A percentile compares a stretch with the other conserved stretches of the same genome.
Evolutionary conservation across 2,329 filamentous ascomycete species (phyloP).

Genomic region (Penicillium sp.): DNA sequence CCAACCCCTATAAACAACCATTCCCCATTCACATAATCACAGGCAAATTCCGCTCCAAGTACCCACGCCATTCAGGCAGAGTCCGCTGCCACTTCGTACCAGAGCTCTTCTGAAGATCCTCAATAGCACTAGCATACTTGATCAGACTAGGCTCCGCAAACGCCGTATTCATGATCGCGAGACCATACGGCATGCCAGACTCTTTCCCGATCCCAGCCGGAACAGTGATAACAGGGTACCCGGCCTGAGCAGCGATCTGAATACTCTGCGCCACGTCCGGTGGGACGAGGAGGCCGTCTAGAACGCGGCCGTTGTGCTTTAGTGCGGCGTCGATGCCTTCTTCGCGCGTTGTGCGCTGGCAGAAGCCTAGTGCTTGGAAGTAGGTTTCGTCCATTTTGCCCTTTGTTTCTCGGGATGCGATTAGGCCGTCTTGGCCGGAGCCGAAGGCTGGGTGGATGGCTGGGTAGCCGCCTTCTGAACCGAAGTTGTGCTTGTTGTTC

Average conservation of each 20-base stretch:
- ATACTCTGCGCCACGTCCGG: slow-evolving; percentile 62
- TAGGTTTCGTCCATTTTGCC: slow-evolving; percentile 61
- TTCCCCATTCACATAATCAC: slow-evolving; percentile 25
- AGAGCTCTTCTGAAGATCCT: slow-evolving; percentile 49
- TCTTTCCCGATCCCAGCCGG: slow-evolving; percentile 53
- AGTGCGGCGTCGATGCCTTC: slow-evolving; percentile 66
- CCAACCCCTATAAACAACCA: no score
- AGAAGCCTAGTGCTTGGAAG: slow-evolving; percentile 59
- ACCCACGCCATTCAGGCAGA: slow-evolving; percentile 50
- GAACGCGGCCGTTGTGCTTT: slow-evolving; percentile 36
- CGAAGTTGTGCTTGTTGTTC: slow-evolving; percentile 58
- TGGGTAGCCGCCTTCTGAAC: slow-evolving; percentile 60
- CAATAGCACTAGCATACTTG: slow-evolving; percentile 58
- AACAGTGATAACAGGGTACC: slow-evolving; percentile 66
- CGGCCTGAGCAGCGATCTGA: slow-evolving; percentile 67
- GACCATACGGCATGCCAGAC: slow-evolving; percentile 57
- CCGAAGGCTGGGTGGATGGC: slow-evolving; percentile 58
- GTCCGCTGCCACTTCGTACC: slow-evolving; percentile 46
- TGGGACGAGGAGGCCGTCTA: slow-evolving; percentile 63
- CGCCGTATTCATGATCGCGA: slow-evolving; percentile 57
- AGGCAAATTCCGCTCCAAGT: slow-evolving; percentile 38
- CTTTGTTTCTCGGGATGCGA: slow-evolving; percentile 56
- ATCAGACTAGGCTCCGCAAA: slow-evolving; percentile 56
- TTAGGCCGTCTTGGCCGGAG: slow-evolving; percentile 66
- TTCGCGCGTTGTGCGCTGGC: slow-evolving; percentile 53